A percentile compares a stretch with the other conserved stretches of the same genome.
phyloP scores from a whole-genome alignment of 371 early-diverging fungal species.

The Circinella minor region DNA sequence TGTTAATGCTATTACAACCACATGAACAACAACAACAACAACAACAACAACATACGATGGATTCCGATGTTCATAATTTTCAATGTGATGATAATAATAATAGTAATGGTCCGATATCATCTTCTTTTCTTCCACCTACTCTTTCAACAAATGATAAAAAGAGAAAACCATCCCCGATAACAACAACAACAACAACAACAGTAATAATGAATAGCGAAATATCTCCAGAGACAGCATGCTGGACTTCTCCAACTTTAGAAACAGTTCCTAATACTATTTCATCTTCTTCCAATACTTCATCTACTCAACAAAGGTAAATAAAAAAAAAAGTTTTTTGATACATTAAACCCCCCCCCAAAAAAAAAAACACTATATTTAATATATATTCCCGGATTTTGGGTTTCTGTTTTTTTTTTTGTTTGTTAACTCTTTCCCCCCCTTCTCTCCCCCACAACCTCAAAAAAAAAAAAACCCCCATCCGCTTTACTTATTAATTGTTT shows the following conservation, averaged over 20 bases:
- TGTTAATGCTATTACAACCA: not conserved
- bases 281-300: not conserved
- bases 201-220: not conserved
- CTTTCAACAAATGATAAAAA: conserved; percentile 1
- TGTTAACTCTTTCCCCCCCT: too few species aligned
- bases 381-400: too few species aligned
- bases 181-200: not conserved
- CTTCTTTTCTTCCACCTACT: not conserved
- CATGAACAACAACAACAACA: conserved; percentile 5
- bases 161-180: not conserved
- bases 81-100: not conserved
- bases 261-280: not conserved
- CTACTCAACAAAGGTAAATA: not conserved
- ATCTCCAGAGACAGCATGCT: conserved; percentile 5
- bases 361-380: too few species aligned
- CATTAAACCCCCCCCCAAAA: too few species aligned
- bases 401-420: too few species aligned
- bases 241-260: conserved; percentile 1
- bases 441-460: too few species aligned
- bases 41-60: not conserved
- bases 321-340: too few species aligned
- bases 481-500: not conserved
- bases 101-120: not conserved
- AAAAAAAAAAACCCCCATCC: not conserved
- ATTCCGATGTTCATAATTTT: not conserved